Conservation (phyloP, 805 yeast species). For the Maudiozyma pseudohumilis region DNA sequence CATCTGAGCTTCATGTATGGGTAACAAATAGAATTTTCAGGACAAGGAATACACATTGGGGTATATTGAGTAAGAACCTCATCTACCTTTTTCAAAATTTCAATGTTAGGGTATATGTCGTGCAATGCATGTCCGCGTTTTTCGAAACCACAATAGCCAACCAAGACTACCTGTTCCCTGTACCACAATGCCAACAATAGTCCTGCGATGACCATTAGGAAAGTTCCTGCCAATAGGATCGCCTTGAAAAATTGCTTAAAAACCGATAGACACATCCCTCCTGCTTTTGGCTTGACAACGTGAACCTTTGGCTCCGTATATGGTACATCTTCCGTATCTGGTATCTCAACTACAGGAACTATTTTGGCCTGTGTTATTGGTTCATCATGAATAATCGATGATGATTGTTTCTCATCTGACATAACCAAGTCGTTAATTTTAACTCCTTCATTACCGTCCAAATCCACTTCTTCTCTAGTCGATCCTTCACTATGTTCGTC, state of each 20-base stretch:
- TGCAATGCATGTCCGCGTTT: slow-evolving; percentile 16
- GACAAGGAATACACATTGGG: slow-evolving; percentile 70
- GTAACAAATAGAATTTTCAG: slow-evolving; percentile 69
- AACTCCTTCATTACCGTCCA: too few relatives aligned
- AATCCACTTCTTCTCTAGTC: too few relatives aligned
- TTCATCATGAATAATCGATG: too few relatives aligned
- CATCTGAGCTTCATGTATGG: slow-evolving; percentile 54
- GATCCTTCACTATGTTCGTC: too few relatives aligned
- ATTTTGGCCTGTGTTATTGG: too few relatives aligned
- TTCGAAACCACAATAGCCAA: slow-evolving; percentile 72
- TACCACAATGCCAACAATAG: slow-evolving; percentile 47
- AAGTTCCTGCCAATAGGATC: slow-evolving; percentile 22
- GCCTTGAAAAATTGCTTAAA: slow-evolving; percentile 3
- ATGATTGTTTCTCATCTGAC: too few relatives aligned
- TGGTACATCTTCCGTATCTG: too few relatives aligned
- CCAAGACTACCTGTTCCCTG: slow-evolving; percentile 47
- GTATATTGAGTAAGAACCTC: slow-evolving; percentile 36
- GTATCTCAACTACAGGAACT: too few relatives aligned
- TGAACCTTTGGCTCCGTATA: not conserved
- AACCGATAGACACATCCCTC: not conserved
- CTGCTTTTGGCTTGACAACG: too few relatives aligned
- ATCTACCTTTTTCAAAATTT: slow-evolving; percentile 28
- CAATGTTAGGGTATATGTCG: slow-evolving; percentile 33
- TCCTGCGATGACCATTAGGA: slow-evolving; percentile 31
- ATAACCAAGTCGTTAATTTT: too few relatives aligned